Evolutionary conservation across 1,139 yeast genomes (phyloP).

Genomic region (Candida frijolesensis): DNA sequence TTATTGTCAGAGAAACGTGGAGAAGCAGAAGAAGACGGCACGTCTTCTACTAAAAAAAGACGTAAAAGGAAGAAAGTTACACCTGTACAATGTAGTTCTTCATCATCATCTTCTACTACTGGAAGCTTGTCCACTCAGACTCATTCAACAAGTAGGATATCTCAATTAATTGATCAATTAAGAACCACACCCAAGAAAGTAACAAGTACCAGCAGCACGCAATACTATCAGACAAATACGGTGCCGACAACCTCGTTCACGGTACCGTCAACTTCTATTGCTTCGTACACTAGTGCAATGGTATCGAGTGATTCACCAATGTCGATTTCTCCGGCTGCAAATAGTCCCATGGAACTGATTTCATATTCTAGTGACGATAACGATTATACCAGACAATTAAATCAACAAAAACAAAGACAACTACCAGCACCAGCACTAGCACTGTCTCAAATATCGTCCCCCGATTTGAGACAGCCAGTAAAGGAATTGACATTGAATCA

Average conservation of each 20-base stretch:
- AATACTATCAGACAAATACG: slow-evolving; percentile 4
- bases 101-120: neutral
- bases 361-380: slow-evolving; percentile 15
- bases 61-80: slow-evolving; percentile 28
- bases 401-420: slow-evolving; percentile 1
- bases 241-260: slow-evolving; percentile 8
- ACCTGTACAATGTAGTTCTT: slow-evolving; percentile 13
- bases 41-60: slow-evolving; percentile 15
- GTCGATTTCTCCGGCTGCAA: slow-evolving; percentile 15
- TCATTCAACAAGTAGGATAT: slow-evolving; percentile 22
- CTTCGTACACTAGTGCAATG: neutral
- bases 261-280: neutral
- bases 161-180: slow-evolving; percentile 31
- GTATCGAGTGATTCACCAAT: slow-evolving; percentile 14
- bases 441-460: neutral
- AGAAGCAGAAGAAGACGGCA: neutral
- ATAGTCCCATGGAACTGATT: slow-evolving; percentile 17
- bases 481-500: slow-evolving; percentile 40
- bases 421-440: neutral
- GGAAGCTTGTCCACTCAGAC: neutral
- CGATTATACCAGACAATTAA: slow-evolving; percentile 7
- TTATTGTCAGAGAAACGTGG: neutral
- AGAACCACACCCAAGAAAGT: slow-evolving; percentile 12
- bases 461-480: neutral
- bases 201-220: neutral